Base-by-base conservation (phyloP, 345 rosid genomes). In the Excoecaria cochinchinensis region DNA sequence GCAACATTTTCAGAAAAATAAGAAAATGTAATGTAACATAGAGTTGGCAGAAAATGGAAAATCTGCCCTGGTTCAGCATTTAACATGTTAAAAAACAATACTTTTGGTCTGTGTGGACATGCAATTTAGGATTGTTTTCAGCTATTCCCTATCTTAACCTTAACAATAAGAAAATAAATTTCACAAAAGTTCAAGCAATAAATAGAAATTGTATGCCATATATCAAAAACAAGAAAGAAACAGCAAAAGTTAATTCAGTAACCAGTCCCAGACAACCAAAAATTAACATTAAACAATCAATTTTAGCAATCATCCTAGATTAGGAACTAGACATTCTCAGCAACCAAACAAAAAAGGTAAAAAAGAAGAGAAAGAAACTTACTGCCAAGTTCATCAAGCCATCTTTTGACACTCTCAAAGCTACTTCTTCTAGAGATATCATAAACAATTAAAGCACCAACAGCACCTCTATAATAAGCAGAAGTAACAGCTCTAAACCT, bases 391-490 rank as follows among this genome's bases (percentile, higher is more conserved):
- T 94, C 98, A 7, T 88, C 91, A 63, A 94, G 97, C 98, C 97
- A 92, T 3, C 97, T 90, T 69, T 90, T 91, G 72, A 92, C 91
- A 66, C 97, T 92, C 1, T 94, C 90, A 70, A 92, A 94, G 81
- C 88, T 92, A 42, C 79, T 78, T 61, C 89, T 82, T 81, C 97
- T 76, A 47, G 89, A 88, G 70, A 94, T 94, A 72, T 94, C 98
- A 80, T 91, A 94, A 69, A 92, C 98, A 75, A 94, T 70, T n/a
- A 92, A 89, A 8, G 95, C 95, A 69, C 97, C 98, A 73, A 90
- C 88, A 79, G 98, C 98, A 58, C 98, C 98, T 77, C 98, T 88
- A 71, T 94, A 94, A 74, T 94, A 94, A 74, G 98, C 94, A 70
- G 98, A 92, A 74, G 97, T 94, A 68, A 94, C 98, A 4, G 98